A percentile compares a stretch with the other conserved stretches of the same genome.
Conservation (phyloP, 176 grass and related monocot genomes). For the Pontederia crassipes region DNA sequence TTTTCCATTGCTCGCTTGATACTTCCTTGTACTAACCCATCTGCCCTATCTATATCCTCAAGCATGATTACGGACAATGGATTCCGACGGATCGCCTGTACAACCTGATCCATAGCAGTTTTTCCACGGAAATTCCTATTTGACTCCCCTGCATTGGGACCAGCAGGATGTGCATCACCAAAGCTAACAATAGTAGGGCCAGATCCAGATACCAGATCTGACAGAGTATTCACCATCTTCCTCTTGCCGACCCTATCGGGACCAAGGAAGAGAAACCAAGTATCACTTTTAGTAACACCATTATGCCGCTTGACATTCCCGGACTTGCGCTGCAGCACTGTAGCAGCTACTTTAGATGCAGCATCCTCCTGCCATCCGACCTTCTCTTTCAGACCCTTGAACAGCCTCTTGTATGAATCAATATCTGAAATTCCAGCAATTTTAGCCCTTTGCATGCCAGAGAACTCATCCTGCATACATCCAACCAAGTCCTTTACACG, state of each 20-base stretch:
- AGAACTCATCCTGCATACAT: neutral
- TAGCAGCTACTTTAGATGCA: conserved; percentile 21
- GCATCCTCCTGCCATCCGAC: conserved; percentile 70
- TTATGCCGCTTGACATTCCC: conserved; percentile 17
- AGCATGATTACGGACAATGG: conserved; percentile 60
- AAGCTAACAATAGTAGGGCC: conserved; percentile 32
- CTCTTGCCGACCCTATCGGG: conserved; percentile 54
- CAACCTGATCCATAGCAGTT: conserved; percentile 44
- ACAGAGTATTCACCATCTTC: conserved; percentile 56
- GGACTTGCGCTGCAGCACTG: conserved; percentile 28
- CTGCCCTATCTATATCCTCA: conserved; percentile 47
- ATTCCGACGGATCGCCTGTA: conserved; percentile 41
- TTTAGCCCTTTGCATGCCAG: neutral
- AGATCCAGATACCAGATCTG: conserved; percentile 28
- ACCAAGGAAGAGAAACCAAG: conserved; percentile 59
- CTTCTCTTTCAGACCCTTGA: conserved; percentile 36
- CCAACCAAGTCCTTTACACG: neutral
- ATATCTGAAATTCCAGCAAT: neutral
- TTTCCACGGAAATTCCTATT: conserved; percentile 21
- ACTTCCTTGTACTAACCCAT: conserved; percentile 23
- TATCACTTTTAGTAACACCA: conserved; percentile 17
- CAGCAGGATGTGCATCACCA: neutral
- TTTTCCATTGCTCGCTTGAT: conserved; percentile 43
- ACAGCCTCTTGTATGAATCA: conserved; percentile 26
- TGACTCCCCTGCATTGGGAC: conserved; percentile 21